phyloP scores from a whole-genome alignment of 148 eudicot species.

The Arctostaphylos glauca region DNA sequence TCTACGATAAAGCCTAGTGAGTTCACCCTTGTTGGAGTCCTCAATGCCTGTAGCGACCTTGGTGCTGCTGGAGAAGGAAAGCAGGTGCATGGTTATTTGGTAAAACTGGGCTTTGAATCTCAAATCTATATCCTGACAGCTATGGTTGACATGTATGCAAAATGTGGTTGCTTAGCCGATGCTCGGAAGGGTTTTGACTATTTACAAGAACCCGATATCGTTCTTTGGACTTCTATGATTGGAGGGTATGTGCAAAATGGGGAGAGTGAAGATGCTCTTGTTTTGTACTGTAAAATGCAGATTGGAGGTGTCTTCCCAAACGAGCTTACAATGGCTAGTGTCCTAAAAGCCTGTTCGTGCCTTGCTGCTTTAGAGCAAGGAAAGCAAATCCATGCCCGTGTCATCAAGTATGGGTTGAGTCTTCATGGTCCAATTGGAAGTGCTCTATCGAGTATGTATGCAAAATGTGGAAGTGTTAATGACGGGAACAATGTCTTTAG shows the following conservation, averaged over 20 bases:
- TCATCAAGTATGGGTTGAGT: slow-evolving; percentile 52
- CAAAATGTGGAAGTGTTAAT: slow-evolving; percentile 57
- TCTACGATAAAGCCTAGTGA: slow-evolving; percentile 44
- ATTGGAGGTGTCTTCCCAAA: slow-evolving; percentile 48
- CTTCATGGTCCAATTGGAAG: slow-evolving; percentile 43
- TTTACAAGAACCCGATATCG: slow-evolving; percentile 54
- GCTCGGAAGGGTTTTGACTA: slow-evolving; percentile 55
- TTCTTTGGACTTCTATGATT: slow-evolving; percentile 68
- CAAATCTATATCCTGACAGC: slow-evolving; percentile 53
- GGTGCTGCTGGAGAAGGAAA: slow-evolving; percentile 37
- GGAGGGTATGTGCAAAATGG: slow-evolving; percentile 59
- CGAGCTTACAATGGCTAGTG: slow-evolving; percentile 50
- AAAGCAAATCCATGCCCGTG: slow-evolving; percentile 60
- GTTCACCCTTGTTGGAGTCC: slow-evolving; percentile 59
- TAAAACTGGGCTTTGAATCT: slow-evolving; percentile 48
- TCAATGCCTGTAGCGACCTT: slow-evolving; percentile 52
- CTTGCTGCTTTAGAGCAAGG: slow-evolving; percentile 67
- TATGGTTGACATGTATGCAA: slow-evolving; percentile 65
- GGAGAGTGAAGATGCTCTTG: slow-evolving; percentile 50
- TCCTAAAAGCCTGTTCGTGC: slow-evolving; percentile 57
- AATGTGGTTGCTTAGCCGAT: slow-evolving; percentile 43
- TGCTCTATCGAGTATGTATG: slow-evolving; percentile 64
- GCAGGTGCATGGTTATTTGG: slow-evolving; percentile 47
- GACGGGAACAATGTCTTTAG: slow-evolving; percentile 45
- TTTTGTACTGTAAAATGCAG: slow-evolving; percentile 54